A percentile compares a stretch with the other conserved stretches of the same genome.
phyloP scores from a whole-genome alignment of 129 eudicot genomes.

The Lonicera japonica region DNA sequence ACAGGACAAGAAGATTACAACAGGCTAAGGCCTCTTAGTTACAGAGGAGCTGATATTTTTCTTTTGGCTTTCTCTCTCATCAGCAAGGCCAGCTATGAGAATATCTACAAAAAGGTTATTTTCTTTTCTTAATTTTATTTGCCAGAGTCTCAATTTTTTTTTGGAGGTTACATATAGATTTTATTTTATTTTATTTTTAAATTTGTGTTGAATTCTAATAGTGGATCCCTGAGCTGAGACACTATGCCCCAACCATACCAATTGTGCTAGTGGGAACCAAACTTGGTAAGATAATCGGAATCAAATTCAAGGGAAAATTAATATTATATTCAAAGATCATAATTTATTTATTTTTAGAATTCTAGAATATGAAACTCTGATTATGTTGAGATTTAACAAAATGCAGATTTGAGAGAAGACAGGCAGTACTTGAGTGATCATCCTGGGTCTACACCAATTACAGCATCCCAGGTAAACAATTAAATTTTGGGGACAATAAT shows the following conservation, averaged over 20 bases:
- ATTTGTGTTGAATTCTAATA: not conserved
- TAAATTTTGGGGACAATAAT: not conserved
- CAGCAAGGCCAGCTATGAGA: constrained; percentile 83
- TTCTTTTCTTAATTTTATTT: not conserved
- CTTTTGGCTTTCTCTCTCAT: constrained; percentile 67
- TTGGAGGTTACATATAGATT: not conserved
- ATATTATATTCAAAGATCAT: too few relatives aligned
- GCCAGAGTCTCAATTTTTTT: not conserved
- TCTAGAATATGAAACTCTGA: not conserved
- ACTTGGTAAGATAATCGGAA: constrained; percentile 38
- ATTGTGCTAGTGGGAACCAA: constrained; percentile 84
- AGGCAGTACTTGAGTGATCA: constrained; percentile 56
- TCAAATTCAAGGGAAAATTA: not conserved
- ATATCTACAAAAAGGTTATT: constrained; percentile 61
- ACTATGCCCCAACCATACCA: constrained; percentile 69
- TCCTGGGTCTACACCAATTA: constrained; percentile 54
- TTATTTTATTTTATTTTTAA: not conserved
- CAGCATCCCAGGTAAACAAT: constrained; percentile 47
- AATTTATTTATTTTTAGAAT: too few relatives aligned
- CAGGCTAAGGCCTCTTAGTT: constrained; percentile 75
- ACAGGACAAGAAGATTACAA: constrained; percentile 92
- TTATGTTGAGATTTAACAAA: not conserved
- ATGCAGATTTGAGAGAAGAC: constrained; percentile 68
- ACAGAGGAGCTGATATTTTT: constrained; percentile 82
- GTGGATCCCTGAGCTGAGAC: constrained; percentile 81